These are phyloP conservation scores for Boletus huronensis DNA, from an alignment of 768 basidiomycete genomes.

Conservation along the genomic window DNA sequence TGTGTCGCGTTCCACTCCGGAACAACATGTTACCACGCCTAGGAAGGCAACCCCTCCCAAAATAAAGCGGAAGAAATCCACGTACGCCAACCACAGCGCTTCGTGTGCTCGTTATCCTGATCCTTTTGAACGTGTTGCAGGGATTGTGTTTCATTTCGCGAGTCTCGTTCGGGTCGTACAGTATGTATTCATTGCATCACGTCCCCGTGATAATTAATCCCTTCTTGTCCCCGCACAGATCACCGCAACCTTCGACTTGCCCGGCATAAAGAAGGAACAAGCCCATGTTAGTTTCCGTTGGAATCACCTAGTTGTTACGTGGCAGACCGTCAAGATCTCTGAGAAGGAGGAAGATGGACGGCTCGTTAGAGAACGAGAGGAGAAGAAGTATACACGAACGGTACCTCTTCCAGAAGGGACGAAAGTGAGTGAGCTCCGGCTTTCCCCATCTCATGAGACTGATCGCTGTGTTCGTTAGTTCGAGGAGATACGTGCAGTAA, in stretches of 20 bases:
- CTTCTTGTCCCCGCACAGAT: conserved; percentile 38
- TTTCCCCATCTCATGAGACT: background rate
- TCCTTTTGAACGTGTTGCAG: conserved; percentile 16
- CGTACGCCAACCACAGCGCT: conserved; percentile 43
- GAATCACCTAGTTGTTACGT: conserved; percentile 59
- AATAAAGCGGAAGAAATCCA: conserved; percentile 58
- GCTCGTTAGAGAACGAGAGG: conserved; percentile 58
- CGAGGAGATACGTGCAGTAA: conserved; percentile 67
- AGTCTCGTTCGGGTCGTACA: conserved; percentile 64
- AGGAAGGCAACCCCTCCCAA: conserved; percentile 37
- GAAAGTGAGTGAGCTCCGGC: conserved; percentile 41
- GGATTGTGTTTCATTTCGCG: conserved; percentile 61
- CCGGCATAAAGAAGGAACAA: conserved; percentile 67
- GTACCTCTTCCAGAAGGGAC: conserved; percentile 74
- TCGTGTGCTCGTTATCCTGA: conserved; percentile 13
- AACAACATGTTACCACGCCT: conserved; percentile 21
- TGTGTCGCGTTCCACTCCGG: conserved; percentile 22
- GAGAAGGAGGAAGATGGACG: conserved; percentile 62
- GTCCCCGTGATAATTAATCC: conserved; percentile 7
- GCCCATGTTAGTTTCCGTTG: conserved; percentile 73
- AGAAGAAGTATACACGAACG: conserved; percentile 62
- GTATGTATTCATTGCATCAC: conserved; percentile 29
- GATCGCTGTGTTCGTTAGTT: conserved; percentile 42
- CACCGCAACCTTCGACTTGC: conserved; percentile 68
- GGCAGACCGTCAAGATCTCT: conserved; percentile 55